Evolutionary conservation across 768 basidiomycete species (phyloP).

Genomic region (Tulasnella sp.): DNA sequence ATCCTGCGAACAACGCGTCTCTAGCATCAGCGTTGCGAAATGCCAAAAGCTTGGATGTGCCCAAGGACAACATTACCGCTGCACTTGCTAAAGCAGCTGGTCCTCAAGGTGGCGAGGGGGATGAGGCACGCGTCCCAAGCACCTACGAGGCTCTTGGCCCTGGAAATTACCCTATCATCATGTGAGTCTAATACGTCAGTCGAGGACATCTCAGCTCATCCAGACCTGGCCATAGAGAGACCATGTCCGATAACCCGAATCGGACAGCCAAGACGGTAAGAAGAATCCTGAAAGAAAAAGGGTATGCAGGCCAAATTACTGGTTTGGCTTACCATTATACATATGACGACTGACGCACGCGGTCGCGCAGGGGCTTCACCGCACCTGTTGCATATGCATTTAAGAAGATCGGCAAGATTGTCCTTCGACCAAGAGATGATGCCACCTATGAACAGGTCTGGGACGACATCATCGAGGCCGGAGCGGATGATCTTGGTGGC

Average conservation of each 20-base stretch:
- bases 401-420: not conserved
- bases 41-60: slow-evolving; percentile 7
- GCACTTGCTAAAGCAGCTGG: slow-evolving; percentile 4
- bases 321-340: not conserved
- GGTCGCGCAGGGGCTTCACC: not conserved
- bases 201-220: too few species aligned
- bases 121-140: not conserved
- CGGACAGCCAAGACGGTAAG: slow-evolving; percentile 10
- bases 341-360: not conserved
- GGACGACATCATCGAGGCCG: slow-evolving; percentile 3
- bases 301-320: not conserved
- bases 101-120: not conserved
- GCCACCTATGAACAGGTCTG: slow-evolving; percentile 10
- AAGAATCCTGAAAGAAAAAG: slow-evolving; percentile 7
- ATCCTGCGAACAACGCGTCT: not conserved
- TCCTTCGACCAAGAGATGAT: not conserved
- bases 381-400: not conserved
- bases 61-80: slow-evolving; percentile 11
- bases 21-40: slow-evolving; percentile 6
- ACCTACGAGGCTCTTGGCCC: slow-evolving; percentile 9
- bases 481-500: slow-evolving; percentile 3
- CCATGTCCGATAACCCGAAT: not conserved
- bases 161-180: slow-evolving; percentile 7
- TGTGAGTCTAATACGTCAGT: slow-evolving; percentile 1
- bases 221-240: slow-evolving; percentile 5